A percentile compares a stretch with the other conserved stretches of the same genome.
Evolutionary conservation across 2,329 filamentous ascomycete species (phyloP).

Genomic region (Aureobasidium sp.): DNA sequence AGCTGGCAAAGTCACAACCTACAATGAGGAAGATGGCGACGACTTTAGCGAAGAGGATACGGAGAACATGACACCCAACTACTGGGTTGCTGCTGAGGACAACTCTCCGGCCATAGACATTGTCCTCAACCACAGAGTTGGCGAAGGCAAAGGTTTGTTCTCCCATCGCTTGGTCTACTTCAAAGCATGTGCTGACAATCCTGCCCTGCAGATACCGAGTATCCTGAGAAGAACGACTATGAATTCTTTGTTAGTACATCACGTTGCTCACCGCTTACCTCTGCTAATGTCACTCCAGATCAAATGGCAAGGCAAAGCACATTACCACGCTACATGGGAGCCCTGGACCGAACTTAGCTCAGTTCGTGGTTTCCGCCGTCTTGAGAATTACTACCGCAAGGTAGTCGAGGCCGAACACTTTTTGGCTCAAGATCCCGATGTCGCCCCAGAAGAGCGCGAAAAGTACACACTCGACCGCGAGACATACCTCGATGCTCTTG

Average conservation of each 20-base stretch:
- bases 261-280: not conserved
- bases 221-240: conserved; percentile 65
- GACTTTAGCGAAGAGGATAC: conserved; percentile 51
- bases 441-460: conserved; percentile 77
- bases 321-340: conserved; percentile 96
- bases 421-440: conserved; percentile 63
- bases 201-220: conserved; percentile 18
- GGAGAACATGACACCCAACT: conserved; percentile 56
- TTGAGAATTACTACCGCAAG: conserved; percentile 93
- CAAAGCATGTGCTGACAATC: not conserved
- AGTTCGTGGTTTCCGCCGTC: conserved; percentile 75
- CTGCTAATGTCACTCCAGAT: conserved; percentile 48
- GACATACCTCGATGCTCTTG: conserved; percentile 76
- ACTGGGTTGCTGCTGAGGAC: conserved; percentile 66
- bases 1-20: conserved; percentile 64
- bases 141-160: conserved; percentile 47
- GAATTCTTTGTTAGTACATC: conserved; percentile 55
- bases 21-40: conserved; percentile 58
- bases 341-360: conserved; percentile 62
- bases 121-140: conserved; percentile 77
- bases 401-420: conserved; percentile 71
- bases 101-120: conserved; percentile 80
- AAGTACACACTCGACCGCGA: conserved; percentile 95
- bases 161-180: not conserved
- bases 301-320: conserved; percentile 95